These are phyloP conservation scores for Phytopythium oedochilum DNA, from an alignment of 352 stramenopile species.

Conservation along the genomic window DNA sequence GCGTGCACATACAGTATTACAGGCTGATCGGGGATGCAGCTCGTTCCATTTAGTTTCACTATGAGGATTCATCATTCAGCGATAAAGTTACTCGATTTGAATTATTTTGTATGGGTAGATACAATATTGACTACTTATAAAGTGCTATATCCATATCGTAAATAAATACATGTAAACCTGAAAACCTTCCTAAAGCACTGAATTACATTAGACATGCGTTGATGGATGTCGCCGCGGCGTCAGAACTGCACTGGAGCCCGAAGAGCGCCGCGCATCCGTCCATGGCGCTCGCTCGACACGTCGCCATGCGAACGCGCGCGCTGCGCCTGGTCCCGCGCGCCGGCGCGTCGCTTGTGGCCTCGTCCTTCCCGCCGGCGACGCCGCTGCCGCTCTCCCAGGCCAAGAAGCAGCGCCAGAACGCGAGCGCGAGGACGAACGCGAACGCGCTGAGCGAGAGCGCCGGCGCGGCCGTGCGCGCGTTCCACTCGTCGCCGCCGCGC, in stretches of 20 bases:
- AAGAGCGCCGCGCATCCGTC: background rate
- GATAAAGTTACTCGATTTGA: too few species aligned
- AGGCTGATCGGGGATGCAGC: too few species aligned
- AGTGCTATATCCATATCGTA: too few species aligned
- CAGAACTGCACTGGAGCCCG: background rate
- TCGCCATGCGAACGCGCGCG: conserved; percentile 10
- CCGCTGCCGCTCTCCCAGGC: background rate
- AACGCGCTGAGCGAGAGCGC: conserved; percentile 5
- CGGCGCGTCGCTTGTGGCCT: background rate
- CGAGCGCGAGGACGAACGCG: background rate
- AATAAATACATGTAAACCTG: too few species aligned
- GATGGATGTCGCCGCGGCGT: background rate
- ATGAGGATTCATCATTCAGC: too few species aligned
- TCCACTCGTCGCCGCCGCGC: conserved; percentile 64
- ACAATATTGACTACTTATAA: too few species aligned
- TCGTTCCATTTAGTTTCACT: too few species aligned
- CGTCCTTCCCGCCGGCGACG: background rate
- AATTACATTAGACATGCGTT: background rate
- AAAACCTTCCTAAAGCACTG: too few species aligned
- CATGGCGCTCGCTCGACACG: conserved; percentile 27
- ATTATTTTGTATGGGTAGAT: too few species aligned
- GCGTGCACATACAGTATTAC: too few species aligned
- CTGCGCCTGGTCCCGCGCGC: background rate
- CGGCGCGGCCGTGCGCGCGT: conserved; percentile 24
- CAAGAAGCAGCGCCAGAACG: background rate